Base-by-base conservation (phyloP, 2,329 filamentous ascomycete genomes). In the Colletotrichum lindemuthianum region DNA sequence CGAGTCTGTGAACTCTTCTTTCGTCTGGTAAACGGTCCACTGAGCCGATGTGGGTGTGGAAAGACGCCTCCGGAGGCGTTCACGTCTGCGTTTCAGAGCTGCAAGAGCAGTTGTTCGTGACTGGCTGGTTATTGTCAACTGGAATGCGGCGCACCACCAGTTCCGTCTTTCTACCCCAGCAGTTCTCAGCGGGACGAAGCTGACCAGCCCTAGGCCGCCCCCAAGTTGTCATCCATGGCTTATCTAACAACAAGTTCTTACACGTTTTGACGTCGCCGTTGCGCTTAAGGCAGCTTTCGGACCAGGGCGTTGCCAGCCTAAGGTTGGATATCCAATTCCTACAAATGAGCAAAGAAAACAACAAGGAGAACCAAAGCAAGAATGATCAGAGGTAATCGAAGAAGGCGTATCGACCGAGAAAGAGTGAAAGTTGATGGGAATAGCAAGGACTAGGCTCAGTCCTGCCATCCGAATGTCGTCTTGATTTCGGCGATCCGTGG, bases 41-140 rank as follows among this genome's bases (percentile, higher is more conserved):
- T 40, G 49, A 11, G 10, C n/a, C 13, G 12, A 15, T 51, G 41
- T 53, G 41, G 59, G 59, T 63, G 63, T 52, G 59, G 44, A 33
- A 45, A 44, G 37, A 57, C n/a, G 39, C 5, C 48, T 58, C n/a
- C 52, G 41, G 50, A 45, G 60, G 60, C 60, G 60, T 63, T 65
- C 63, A 47, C 15, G 52, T 66, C 59, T 64, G 49, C 59, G 59
- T 66, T 66, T 66, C 59, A 66, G 52, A 54, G 34, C 12, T 50
- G 63, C 59, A 59, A 57, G 59, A 48, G 53, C 49, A 64, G 41
- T 48, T 66, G 10, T 4, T 6, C 24, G 15, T 13, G 45, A 65
- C 51, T 63, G 63, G 59, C 51, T 63, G 39, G 24, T 24, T 24
- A 24, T 51, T 33, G 47, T 58, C 50, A 37, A 63, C 45, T 63